Evolutionary conservation across 176 grass and related monocot species (phyloP), one percentile per base, ranked within the genome.

Genomic region (Triticum urartu): DNA sequence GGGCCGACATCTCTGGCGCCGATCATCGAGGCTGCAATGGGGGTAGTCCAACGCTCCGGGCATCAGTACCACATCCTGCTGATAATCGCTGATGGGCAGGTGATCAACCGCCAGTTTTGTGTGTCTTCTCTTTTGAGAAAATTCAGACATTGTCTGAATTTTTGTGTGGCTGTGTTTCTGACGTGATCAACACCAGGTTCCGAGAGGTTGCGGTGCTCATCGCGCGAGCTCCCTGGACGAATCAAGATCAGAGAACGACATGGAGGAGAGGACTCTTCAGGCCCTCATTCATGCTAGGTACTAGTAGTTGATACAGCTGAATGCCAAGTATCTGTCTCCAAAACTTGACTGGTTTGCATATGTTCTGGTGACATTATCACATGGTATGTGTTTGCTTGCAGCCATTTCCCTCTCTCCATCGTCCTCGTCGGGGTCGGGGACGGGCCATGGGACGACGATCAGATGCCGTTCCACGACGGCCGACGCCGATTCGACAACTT

Each of bases 41-140:
- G 73, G 40, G 86, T 94, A 28, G 90, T 94, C 17, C 17, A 87
- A 60, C 82, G 64, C 1, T 87, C 77, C 17, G 40, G 84, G 1
- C 11, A 90, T 32, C 90, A 83, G 47, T 92, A 89, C 58, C 95
- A 97, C 86, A 91, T 97, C 88, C 80, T 97, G 48, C 81, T 97
- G 60, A 97, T 97, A 78, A 92, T 97, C 68, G 78, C 92, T 24
- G 92, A 97, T 17, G 95, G 92, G 22, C 90, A 97, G 92, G 95
- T 92, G 75, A 68, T 9, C 18, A 15, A 45, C 39, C 10, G 60
- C 34, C 28, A 54, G 5, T 61, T 72, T 77, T 3, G 5, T 86
- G 56, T 66, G 30, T 54, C 13, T 9, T 62, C 28, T 75, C 21
- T 56, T 5, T 50, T 54, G 14, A 56, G n/a, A 75, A 77, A 10